phyloP scores from a whole-genome alignment of 257 asterid genomes.

The Solanum bukasovii region DNA sequence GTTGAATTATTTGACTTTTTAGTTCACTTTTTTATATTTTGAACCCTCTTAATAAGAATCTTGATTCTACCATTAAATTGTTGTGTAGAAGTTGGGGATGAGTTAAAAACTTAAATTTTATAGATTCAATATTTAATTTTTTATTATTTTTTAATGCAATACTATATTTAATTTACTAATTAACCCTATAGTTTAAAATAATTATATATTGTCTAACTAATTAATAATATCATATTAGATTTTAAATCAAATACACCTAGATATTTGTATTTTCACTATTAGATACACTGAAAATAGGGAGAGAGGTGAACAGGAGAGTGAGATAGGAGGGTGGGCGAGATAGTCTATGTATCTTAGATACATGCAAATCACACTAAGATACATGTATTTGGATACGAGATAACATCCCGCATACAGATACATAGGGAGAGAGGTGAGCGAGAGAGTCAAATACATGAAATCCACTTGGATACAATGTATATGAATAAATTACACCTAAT shows the following conservation, averaged over 20 bases:
- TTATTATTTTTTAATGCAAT: not conserved
- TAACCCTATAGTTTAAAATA: not conserved
- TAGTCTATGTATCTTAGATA: not conserved
- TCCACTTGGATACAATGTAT: too few relatives aligned
- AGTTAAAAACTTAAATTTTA: not conserved
- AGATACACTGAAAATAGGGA: not conserved
- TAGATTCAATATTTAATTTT: not conserved
- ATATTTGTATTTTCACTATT: too few relatives aligned
- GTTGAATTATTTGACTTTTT: not conserved
- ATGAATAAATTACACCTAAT: too few relatives aligned
- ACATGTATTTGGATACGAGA: not conserved
- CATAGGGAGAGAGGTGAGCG: not conserved
- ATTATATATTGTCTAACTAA: not conserved
- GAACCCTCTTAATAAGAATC: not conserved
- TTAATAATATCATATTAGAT: not conserved
- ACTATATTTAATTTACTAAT: too few relatives aligned
- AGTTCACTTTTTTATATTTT: not conserved
- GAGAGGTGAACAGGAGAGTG: not conserved
- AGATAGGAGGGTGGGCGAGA: not conserved
- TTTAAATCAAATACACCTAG: not conserved
- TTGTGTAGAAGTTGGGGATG: not conserved
- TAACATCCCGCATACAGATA: not conserved
- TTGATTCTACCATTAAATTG: not conserved
- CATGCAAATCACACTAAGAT: not conserved
- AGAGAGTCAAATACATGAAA: too few relatives aligned